phyloP scores from a whole-genome alignment of 2,329 filamentous ascomycete species.

The Colletotrichum coccodes region DNA sequence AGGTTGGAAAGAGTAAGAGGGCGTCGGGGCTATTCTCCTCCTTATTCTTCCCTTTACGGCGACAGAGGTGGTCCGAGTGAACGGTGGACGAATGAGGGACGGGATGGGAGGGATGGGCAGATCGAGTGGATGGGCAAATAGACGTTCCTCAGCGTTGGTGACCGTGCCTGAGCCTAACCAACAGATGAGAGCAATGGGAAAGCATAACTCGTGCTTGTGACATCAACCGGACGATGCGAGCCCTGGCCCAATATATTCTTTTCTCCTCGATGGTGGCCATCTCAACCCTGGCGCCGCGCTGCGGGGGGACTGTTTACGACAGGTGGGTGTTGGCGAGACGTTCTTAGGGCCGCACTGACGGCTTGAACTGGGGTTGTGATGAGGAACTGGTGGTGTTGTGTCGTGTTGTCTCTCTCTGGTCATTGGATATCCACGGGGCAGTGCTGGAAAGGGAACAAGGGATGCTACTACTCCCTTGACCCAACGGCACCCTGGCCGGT shows the following conservation, averaged over 20 bases:
- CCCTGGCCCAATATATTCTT: slow-evolving; percentile 28
- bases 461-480: slow-evolving; percentile 22
- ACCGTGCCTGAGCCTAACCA: slow-evolving; percentile 26
- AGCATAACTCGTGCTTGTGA: slow-evolving; percentile 14
- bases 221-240: slow-evolving; percentile 20
- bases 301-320: slow-evolving; percentile 4
- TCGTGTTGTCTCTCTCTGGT: slow-evolving; percentile 23
- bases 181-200: slow-evolving; percentile 18
- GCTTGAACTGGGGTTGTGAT: slow-evolving; percentile 18
- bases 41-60: slow-evolving; percentile 5
- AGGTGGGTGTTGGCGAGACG: slow-evolving; percentile 19
- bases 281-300: slow-evolving; percentile 3
- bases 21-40: not conserved
- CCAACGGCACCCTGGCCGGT: slow-evolving; percentile 23
- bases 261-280: not conserved
- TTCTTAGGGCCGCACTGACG: slow-evolving; percentile 23
- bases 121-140: slow-evolving; percentile 15
- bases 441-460: slow-evolving; percentile 14
- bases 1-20: not conserved
- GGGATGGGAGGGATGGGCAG: slow-evolving; percentile 13
- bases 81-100: slow-evolving; percentile 5
- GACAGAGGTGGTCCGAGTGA: not conserved
- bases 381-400: slow-evolving; percentile 20
- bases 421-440: slow-evolving; percentile 4
- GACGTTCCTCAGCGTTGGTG: slow-evolving; percentile 10